Conservation (phyloP, 257 asterid genomes). For the Solanum stenotomum region DNA sequence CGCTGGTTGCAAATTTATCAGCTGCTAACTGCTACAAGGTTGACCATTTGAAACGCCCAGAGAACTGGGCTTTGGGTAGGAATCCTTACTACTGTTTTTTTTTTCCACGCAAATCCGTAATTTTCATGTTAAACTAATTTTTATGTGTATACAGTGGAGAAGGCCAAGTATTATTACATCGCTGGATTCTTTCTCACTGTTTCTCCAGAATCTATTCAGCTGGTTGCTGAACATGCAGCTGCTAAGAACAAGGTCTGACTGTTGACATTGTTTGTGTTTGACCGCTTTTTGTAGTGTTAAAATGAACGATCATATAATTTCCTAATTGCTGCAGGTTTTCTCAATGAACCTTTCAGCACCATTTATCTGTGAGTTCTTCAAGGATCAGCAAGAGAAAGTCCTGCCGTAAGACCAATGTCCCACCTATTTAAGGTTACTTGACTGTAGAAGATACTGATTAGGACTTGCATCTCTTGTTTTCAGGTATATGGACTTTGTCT, state of each 20-base stretch:
- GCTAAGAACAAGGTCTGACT: slow-evolving; percentile 69
- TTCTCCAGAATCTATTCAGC: slow-evolving; percentile 90
- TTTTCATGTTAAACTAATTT: background rate
- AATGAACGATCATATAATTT: background rate
- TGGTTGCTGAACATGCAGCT: slow-evolving; percentile 93
- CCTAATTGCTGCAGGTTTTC: slow-evolving; percentile 42
- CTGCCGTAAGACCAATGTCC: slow-evolving; percentile 49
- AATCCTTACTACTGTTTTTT: background rate
- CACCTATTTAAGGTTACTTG: background rate
- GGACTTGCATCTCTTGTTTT: slow-evolving; percentile 13
- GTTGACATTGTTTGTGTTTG: background rate
- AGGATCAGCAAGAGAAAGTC: slow-evolving; percentile 66
- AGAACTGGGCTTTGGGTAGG: slow-evolving; percentile 83
- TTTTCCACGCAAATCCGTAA: too few species aligned
- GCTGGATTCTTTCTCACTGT: slow-evolving; percentile 98
- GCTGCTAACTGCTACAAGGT: slow-evolving; percentile 88
- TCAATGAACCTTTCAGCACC: slow-evolving; percentile 89
- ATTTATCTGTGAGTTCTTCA: slow-evolving; percentile 91
- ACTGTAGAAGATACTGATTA: background rate
- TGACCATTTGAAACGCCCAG: slow-evolving; percentile 82
- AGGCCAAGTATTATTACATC: slow-evolving; percentile 85
- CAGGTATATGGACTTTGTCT: slow-evolving; percentile 72
- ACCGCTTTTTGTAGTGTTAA: background rate
- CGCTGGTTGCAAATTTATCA: slow-evolving; percentile 81
- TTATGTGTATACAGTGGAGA: slow-evolving; percentile 52